Percentiles rank a stretch among this genome's conserved stretches.
phyloP scores from a whole-genome alignment of 2,329 filamentous ascomycete genomes.

The Phyllosticta paracitricarpa region DNA sequence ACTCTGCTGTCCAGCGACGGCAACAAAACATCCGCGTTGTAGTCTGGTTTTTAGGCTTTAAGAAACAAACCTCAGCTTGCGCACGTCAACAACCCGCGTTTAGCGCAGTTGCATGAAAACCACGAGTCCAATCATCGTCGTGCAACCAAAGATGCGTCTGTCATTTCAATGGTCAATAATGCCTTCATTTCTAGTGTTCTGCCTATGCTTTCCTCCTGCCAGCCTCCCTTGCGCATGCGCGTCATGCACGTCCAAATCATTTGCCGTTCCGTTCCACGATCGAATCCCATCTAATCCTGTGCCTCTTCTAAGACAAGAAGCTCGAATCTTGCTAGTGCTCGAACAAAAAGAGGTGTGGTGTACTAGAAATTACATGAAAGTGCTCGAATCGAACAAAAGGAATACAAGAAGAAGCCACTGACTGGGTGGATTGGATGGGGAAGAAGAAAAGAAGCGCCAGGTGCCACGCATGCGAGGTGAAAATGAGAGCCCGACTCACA shows the following conservation, averaged over 20 bases:
- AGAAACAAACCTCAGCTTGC: too few species aligned
- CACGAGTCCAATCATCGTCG: neutral
- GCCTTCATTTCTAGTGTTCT: neutral
- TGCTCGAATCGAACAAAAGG: neutral
- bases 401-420: neutral
- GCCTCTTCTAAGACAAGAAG: neutral
- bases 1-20: too few species aligned
- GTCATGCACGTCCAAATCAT: neutral
- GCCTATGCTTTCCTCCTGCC: neutral
- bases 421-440: neutral
- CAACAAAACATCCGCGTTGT: too few species aligned
- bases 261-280: neutral
- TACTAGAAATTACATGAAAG: neutral
- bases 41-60: too few species aligned
- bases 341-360: neutral
- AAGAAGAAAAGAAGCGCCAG: neutral
- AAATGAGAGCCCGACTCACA: neutral
- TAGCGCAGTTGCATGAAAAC: too few species aligned
- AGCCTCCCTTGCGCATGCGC: neutral
- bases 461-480: neutral
- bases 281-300: neutral
- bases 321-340: neutral
- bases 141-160: neutral
- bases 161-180: neutral
- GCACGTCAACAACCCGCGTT: too few species aligned